Percentiles rank a stretch among this genome's conserved stretches.
These are phyloP conservation scores for Phytophthora syringae DNA, from an alignment of 352 stramenopile genomes.

Conservation along the genomic window DNA sequence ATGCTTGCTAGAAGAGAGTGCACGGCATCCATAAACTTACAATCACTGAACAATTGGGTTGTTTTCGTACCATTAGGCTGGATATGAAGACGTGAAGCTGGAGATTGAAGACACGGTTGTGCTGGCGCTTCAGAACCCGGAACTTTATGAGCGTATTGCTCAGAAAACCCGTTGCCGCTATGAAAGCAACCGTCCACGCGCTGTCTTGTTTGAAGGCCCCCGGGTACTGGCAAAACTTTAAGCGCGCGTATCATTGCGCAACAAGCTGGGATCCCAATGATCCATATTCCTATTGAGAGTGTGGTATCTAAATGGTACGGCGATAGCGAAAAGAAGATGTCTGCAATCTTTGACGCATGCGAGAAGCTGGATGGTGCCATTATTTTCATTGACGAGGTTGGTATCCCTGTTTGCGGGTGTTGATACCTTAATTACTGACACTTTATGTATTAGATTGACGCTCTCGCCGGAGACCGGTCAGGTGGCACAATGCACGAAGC, in stretches of 20 bases:
- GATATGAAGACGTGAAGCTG: slow-evolving; percentile 91
- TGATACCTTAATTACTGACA: neutral
- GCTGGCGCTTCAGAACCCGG: slow-evolving; percentile 91
- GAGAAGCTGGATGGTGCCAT: slow-evolving; percentile 92
- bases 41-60: neutral
- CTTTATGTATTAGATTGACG: slow-evolving; percentile 78
- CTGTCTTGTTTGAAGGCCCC: slow-evolving; percentile 93
- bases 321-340: slow-evolving; percentile 95
- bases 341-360: slow-evolving; percentile 93
- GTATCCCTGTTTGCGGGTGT: slow-evolving; percentile 1
- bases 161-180: slow-evolving; percentile 89
- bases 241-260: slow-evolving; percentile 95
- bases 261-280: slow-evolving; percentile 92
- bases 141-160: slow-evolving; percentile 92
- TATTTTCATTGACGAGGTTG: slow-evolving; percentile 95
- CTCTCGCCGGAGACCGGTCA: slow-evolving; percentile 88
- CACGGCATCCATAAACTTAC: neutral
- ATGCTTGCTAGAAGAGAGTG: neutral
- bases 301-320: slow-evolving; percentile 96
- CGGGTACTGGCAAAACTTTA: slow-evolving; percentile 94
- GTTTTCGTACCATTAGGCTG: slow-evolving; percentile 53
- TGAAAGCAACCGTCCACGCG: slow-evolving; percentile 90
- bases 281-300: slow-evolving; percentile 94
- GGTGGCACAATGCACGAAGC: slow-evolving; percentile 93
- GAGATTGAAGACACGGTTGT: slow-evolving; percentile 94